Base-by-base conservation (phyloP, 768 basidiomycete species). In the Mycena chlorophos region DNA sequence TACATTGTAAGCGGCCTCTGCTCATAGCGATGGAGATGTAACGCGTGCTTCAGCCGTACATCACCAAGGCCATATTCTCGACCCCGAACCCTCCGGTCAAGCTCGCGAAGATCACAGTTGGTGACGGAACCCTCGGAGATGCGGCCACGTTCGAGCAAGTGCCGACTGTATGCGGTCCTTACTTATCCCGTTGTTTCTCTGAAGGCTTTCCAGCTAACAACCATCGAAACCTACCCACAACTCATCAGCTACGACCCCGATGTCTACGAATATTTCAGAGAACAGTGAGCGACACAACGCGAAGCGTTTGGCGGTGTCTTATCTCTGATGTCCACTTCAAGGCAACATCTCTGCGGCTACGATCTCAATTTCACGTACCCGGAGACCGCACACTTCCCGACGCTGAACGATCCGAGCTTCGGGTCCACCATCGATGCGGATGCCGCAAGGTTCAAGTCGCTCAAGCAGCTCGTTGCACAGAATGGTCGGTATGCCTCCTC, bases 221-320 rank as follows among this genome's bases (percentile, higher is more conserved):
- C 84, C 29, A 69, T 89, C 16, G 80, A 87, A 69, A 89, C 88
- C 1, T 87, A 86, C 64, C 88, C 88, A 1, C 87, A 89, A 64
- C 70, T 90, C 23, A 87, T 91, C 49, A 82, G 80, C 25, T 90
- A 89, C 60, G 84, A 90, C 57, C 72, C 77, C 29, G 78, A 81
- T 4, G 84, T 87, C 4, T 84, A 78, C 64, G 74, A 83, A 52
- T 87, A 87, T 64, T 89, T 89, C 69, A 77, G 78, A 60, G 73
- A 80, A 58, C 86, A 88, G 87, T 88, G 61, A 52, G 85, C 26
- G 10, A 42, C 34, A 34, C 38, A 17, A 54, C 13, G 39, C 2
- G 1, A 29, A 16, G n/a, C 2, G 12, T 5, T n/a, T n/a, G n/a
- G n/a, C n/a, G n/a, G n/a, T n/a, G n/a, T 5, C 22, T 40, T 40